A percentile compares a stretch with the other conserved stretches of the same genome.
These are phyloP conservation scores for Penicillium mononematosum DNA, from an alignment of 495 filamentous ascomycete species.

Conservation along the genomic window DNA sequence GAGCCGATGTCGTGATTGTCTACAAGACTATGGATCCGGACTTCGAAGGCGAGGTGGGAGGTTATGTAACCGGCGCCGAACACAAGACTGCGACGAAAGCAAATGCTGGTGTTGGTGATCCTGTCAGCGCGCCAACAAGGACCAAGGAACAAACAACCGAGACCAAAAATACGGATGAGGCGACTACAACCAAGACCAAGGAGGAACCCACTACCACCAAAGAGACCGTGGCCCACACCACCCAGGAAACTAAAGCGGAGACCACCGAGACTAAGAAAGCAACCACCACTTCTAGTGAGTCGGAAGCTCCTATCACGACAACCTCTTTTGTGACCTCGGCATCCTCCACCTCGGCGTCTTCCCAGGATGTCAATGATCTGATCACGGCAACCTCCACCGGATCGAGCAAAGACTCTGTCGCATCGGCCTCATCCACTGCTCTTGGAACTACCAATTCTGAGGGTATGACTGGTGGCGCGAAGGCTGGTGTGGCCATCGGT, in stretches of 20 bases:
- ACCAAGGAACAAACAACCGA: slow-evolving; percentile 11
- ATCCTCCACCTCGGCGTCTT: slow-evolving; percentile 14
- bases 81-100: slow-evolving; percentile 12
- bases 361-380: slow-evolving; percentile 16
- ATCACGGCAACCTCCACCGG: slow-evolving; percentile 16
- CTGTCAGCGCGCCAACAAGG: slow-evolving; percentile 17
- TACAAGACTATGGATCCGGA: slow-evolving; percentile 20
- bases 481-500: slow-evolving; percentile 83
- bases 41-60: slow-evolving; percentile 19
- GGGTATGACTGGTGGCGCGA: slow-evolving; percentile 52
- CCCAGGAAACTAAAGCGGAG: slow-evolving; percentile 13
- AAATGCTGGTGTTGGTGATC: slow-evolving; percentile 22
- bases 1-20: slow-evolving; percentile 18
- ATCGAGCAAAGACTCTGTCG: slow-evolving; percentile 16
- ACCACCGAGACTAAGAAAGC: slow-evolving; percentile 11
- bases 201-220: slow-evolving; percentile 7
- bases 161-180: slow-evolving; percentile 7
- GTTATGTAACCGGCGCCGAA: slow-evolving; percentile 10
- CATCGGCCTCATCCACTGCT: slow-evolving; percentile 20
- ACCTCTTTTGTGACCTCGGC: slow-evolving; percentile 26
- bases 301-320: slow-evolving; percentile 4
- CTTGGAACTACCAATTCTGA: slow-evolving; percentile 9
- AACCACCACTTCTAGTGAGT: slow-evolving; percentile 6
- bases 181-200: slow-evolving; percentile 3
- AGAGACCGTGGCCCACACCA: slow-evolving; percentile 6